phyloP scores from a whole-genome alignment of 1,284 basidiomycete species.

The Trametes hirsuta region DNA sequence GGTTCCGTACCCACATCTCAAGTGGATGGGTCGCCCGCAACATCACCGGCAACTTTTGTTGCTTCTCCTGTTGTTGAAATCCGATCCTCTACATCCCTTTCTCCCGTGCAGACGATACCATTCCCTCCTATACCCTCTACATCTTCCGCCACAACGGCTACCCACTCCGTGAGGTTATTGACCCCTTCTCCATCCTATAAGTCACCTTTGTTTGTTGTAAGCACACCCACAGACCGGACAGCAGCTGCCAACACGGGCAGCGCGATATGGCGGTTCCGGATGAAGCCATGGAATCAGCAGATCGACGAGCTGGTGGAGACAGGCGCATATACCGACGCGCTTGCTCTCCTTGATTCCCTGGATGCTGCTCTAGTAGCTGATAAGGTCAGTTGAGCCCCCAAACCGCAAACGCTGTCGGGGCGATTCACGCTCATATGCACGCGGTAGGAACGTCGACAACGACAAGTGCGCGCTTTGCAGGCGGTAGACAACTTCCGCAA shows the following conservation, averaged over 20 bases:
- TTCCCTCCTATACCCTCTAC: slow-evolving; percentile 58
- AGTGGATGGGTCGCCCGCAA: slow-evolving; percentile 19
- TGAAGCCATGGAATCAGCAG: slow-evolving; percentile 80
- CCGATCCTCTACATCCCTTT: slow-evolving; percentile 76
- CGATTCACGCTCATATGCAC: background rate
- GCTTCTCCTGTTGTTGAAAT: slow-evolving; percentile 73
- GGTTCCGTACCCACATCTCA: slow-evolving; percentile 53
- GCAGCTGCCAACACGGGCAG: slow-evolving; percentile 68
- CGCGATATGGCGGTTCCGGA: slow-evolving; percentile 76
- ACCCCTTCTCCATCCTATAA: slow-evolving; percentile 53
- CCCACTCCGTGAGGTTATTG: slow-evolving; percentile 62
- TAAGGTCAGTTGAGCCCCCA: slow-evolving; percentile 49
- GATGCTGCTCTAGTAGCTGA: slow-evolving; percentile 67
- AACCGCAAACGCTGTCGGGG: background rate
- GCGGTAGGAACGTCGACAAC: slow-evolving; percentile 53
- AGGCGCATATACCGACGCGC: slow-evolving; percentile 80
- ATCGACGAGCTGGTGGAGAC: slow-evolving; percentile 82
- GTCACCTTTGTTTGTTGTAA: slow-evolving; percentile 68
- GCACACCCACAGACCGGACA: slow-evolving; percentile 74
- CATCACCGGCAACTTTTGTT: slow-evolving; percentile 38
- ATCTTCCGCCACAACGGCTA: slow-evolving; percentile 34
- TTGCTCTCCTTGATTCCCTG: slow-evolving; percentile 78
- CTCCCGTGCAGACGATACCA: slow-evolving; percentile 63
- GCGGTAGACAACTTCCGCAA: slow-evolving; percentile 80
- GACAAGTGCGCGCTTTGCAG: slow-evolving; percentile 67